These are phyloP conservation scores for Aspergillus clavatus DNA, from an alignment of 2,329 filamentous ascomycete genomes.

Conservation along the genomic window DNA sequence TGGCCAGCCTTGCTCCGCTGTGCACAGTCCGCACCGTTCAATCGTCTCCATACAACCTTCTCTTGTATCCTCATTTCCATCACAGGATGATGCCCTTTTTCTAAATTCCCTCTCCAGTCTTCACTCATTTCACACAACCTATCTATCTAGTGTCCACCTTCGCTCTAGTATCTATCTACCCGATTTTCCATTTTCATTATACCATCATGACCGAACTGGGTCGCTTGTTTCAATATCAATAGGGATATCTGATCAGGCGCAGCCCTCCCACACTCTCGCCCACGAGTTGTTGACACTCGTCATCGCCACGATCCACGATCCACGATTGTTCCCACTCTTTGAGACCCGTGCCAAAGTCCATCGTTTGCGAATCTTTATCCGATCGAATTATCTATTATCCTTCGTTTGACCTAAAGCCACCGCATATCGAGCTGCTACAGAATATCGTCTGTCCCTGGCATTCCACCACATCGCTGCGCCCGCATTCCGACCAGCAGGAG, in stretches of 20 bases:
- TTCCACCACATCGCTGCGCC: background rate
- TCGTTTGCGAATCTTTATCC: background rate
- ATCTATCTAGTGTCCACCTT: background rate
- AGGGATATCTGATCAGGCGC: background rate
- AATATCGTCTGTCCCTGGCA: background rate
- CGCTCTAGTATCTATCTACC: no score
- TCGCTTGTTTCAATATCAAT: background rate
- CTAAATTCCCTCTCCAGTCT: background rate
- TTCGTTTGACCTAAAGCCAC: no score
- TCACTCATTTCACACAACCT: no score
- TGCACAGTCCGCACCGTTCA: background rate
- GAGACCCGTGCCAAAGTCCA: background rate
- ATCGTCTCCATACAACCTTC: background rate
- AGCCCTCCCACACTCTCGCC: background rate
- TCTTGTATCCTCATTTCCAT: background rate
- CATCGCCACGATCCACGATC: background rate
- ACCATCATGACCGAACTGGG: background rate
- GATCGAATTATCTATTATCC: no score
- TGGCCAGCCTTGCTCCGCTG: background rate
- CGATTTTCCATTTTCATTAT: background rate
- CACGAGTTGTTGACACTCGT: background rate
- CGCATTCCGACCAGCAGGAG: no score
- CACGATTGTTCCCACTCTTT: background rate
- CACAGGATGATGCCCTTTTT: background rate
- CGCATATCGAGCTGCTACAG: background rate